Base-by-base conservation (phyloP, 257 asterid genomes). In the Ligustrum vulgare region DNA sequence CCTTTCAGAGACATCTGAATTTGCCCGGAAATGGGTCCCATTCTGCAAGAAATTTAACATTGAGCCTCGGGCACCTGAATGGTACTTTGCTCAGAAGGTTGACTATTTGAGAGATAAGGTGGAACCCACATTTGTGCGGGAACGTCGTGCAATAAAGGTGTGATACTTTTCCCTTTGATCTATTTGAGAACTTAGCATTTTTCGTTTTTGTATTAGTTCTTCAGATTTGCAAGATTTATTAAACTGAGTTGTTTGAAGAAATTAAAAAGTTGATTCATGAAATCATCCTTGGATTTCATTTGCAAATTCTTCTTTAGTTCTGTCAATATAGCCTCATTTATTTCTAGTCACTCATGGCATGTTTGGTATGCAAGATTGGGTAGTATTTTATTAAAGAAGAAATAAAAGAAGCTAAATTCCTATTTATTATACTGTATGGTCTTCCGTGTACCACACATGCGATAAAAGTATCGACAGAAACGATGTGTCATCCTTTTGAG, bases 61-160 rank as follows among this genome's bases (percentile, higher is more conserved):
- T 18, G 98, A 94, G 80, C 98, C 98, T 49, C 96, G 98, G 36
- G 97, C 98, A 43, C 98, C 98, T 0, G 98, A 94, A 73, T 94
- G 96, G 96, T 94, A 94, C 84, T 94, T 94, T 80, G 84, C 90
- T 68, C 92, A 81, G 76, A 92, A 92, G 85, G 82, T 94, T 15
- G 98, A 94, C 84, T 94, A 92, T 80, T 87, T 94, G 85, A 90
- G 84, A 73, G 91, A 94, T 89, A 94, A 94, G 84, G 92, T 94
- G 5, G 93, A 88, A 41, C 91, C 98, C 15, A 88, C 91, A 8
- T 94, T 94, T 76, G 97, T 94, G 84, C 86, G 97, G 86, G 98
- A 94, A 80, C 96, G 98, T 36, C 96, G 98, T 69, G 97, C 98
- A 77, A 92, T 94, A 93, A 94, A 94, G 97, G 98, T 94, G 69